phyloP scores from a whole-genome alignment of 495 filamentous ascomycete genomes.

The Penicillium salamii region DNA sequence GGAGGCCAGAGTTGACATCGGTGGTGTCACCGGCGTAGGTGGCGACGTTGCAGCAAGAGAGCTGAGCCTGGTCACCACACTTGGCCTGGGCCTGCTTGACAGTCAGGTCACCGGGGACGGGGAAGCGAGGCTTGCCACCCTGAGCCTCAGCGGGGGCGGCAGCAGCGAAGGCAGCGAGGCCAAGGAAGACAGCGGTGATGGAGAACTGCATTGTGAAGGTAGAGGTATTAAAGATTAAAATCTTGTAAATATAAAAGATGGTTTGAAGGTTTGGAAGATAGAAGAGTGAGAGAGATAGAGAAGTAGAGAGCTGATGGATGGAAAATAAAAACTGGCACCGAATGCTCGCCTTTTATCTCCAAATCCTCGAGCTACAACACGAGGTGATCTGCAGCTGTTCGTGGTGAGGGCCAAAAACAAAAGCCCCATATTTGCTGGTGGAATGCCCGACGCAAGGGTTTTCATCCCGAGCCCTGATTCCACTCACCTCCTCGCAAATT shows the following conservation, averaged over 20 bases:
- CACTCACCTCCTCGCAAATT: not conserved
- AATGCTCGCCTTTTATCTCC: conserved; percentile 22
- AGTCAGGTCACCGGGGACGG: conserved; percentile 41
- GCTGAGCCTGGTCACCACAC: conserved; percentile 49
- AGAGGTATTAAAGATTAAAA: conserved; percentile 21
- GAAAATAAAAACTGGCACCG: not conserved
- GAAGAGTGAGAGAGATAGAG: conserved; percentile 12
- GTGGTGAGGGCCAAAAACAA: conserved; percentile 15
- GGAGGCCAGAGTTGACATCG: conserved; percentile 24
- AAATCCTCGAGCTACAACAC: conserved; percentile 9
- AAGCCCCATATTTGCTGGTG: conserved; percentile 8
- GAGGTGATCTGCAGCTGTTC: conserved; percentile 1
- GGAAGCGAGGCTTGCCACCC: conserved; percentile 25
- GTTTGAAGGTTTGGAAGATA: conserved; percentile 7
- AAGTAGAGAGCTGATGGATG: conserved; percentile 13
- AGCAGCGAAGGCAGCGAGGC: conserved; percentile 19
- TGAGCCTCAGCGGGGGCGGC: conserved; percentile 15
- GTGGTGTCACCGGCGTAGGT: conserved; percentile 45
- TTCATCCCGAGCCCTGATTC: conserved; percentile 1
- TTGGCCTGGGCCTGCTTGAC: conserved; percentile 46
- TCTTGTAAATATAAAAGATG: conserved; percentile 17
- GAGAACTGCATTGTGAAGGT: conserved; percentile 29
- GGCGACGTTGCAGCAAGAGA: conserved; percentile 49
- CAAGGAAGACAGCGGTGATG: conserved; percentile 20
- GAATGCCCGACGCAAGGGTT: conserved; percentile 25